phyloP scores from a whole-genome alignment of 352 stramenopile species.

The Pythium myriotylum region DNA sequence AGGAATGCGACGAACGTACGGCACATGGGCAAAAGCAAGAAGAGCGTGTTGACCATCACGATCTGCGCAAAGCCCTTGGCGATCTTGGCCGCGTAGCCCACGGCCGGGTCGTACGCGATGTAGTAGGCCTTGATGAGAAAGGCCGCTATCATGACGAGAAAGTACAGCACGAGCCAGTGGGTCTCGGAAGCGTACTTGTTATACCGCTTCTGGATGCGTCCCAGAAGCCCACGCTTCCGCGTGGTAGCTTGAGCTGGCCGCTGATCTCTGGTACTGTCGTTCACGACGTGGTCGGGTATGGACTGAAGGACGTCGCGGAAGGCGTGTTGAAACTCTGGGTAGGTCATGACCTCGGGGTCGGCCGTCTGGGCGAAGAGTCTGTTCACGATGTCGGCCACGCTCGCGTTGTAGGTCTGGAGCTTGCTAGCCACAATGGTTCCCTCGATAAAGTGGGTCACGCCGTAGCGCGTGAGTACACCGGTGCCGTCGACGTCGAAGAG shows the following conservation, averaged over 20 bases:
- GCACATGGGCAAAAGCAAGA: slow-evolving; percentile 77
- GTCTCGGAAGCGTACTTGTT: slow-evolving; percentile 55
- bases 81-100: slow-evolving; percentile 56
- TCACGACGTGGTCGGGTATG: not conserved
- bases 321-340: slow-evolving; percentile 49
- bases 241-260: too few species aligned
- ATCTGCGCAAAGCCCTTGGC: slow-evolving; percentile 75
- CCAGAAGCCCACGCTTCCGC: too few species aligned
- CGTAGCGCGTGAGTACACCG: slow-evolving; percentile 53
- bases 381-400: slow-evolving; percentile 50
- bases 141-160: slow-evolving; percentile 40
- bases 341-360: slow-evolving; percentile 48
- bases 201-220: slow-evolving; percentile 34
- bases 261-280: not conserved
- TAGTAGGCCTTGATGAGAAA: slow-evolving; percentile 50
- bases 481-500: slow-evolving; percentile 55
- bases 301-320: slow-evolving; percentile 37
- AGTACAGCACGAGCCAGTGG: slow-evolving; percentile 51
- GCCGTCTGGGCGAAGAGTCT: slow-evolving; percentile 51
- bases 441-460: slow-evolving; percentile 56
- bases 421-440: slow-evolving; percentile 55
- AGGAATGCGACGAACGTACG: slow-evolving; percentile 67
- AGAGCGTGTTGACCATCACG: slow-evolving; percentile 78
- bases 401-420: slow-evolving; percentile 51
- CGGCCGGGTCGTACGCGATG: slow-evolving; percentile 47